These are phyloP conservation scores for Strigomonas oncopelti DNA, from an alignment of 208 protist species.

Conservation along the genomic window DNA sequence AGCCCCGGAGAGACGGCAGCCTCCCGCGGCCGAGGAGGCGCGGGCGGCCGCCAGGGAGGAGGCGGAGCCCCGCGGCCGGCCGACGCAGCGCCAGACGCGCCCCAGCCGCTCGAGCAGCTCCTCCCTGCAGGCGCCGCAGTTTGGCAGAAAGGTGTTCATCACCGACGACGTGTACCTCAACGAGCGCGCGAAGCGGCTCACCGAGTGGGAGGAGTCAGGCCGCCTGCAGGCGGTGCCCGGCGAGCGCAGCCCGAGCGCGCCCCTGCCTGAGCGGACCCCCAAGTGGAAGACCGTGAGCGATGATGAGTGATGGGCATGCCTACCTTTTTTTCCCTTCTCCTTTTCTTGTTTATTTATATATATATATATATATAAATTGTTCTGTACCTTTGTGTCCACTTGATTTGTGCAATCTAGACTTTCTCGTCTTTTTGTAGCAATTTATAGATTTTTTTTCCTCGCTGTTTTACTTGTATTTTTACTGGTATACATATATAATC, in stretches of 20 bases:
- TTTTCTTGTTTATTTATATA: conserved; percentile 16
- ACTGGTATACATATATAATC: background rate
- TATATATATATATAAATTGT: too few relatives aligned
- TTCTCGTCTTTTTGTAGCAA: conserved; percentile 8
- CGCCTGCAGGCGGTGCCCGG: conserved; percentile 28
- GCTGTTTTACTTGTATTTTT: conserved; percentile 2
- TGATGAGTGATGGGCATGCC: background rate
- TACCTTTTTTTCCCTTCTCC: background rate
- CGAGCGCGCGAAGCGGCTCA: conserved; percentile 48
- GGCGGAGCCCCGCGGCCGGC: conserved; percentile 1
- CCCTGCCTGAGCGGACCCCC: conserved; percentile 54
- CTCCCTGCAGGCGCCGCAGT: conserved; percentile 17
- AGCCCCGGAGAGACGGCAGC: background rate
- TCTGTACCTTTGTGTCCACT: background rate
- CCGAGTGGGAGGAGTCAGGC: conserved; percentile 58
- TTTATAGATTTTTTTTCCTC: background rate
- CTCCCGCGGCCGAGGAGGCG: background rate
- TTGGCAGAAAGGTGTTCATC: conserved; percentile 77
- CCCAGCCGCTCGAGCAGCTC: background rate
- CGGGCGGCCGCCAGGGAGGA: background rate
- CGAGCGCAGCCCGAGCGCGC: conserved; percentile 50
- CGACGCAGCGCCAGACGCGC: background rate
- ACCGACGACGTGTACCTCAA: conserved; percentile 70
- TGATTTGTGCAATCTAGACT: conserved; percentile 10
- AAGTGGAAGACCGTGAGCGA: conserved; percentile 51